Conservation (phyloP, 305 asterid genomes). For the Plantago coronopus region DNA sequence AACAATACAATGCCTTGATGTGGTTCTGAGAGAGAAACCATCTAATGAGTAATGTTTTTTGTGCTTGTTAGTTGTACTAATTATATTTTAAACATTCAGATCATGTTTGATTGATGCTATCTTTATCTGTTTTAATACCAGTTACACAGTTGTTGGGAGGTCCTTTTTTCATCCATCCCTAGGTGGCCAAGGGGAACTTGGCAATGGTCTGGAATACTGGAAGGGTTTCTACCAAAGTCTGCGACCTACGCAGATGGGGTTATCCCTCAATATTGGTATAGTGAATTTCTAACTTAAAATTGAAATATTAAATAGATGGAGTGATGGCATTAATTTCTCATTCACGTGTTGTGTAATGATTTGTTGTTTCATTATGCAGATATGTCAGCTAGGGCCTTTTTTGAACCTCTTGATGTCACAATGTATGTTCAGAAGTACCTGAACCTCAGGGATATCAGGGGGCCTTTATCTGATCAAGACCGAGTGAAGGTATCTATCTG, state of each 20-base stretch:
- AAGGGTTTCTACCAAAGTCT: constrained; percentile 81
- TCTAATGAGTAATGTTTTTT: constrained; percentile 28
- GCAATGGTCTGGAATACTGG: constrained; percentile 65
- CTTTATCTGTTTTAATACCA: constrained; percentile 26
- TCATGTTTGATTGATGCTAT: background rate
- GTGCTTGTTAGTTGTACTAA: too few species aligned
- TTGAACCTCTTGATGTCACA: constrained; percentile 46
- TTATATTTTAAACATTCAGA: too few species aligned
- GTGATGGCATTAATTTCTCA: too few species aligned
- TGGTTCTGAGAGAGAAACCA: constrained; percentile 63
- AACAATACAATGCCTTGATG: constrained; percentile 73
- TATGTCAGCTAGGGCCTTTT: constrained; percentile 74
- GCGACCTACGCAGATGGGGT: constrained; percentile 91
- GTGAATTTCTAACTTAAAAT: background rate
- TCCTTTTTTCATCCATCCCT: constrained; percentile 46
- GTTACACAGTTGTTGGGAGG: constrained; percentile 63
- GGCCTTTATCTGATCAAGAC: constrained; percentile 56
- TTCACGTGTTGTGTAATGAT: too few species aligned
- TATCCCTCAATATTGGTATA: constrained; percentile 71
- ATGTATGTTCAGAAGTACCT: constrained; percentile 36
- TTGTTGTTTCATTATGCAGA: constrained; percentile 33
- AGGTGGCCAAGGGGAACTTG: constrained; percentile 42
- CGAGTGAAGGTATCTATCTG: constrained; percentile 53
- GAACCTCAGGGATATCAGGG: constrained; percentile 28
- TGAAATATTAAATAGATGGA: too few species aligned